Conservation (phyloP, 306 rosid species). For the Datisca glomerata region DNA sequence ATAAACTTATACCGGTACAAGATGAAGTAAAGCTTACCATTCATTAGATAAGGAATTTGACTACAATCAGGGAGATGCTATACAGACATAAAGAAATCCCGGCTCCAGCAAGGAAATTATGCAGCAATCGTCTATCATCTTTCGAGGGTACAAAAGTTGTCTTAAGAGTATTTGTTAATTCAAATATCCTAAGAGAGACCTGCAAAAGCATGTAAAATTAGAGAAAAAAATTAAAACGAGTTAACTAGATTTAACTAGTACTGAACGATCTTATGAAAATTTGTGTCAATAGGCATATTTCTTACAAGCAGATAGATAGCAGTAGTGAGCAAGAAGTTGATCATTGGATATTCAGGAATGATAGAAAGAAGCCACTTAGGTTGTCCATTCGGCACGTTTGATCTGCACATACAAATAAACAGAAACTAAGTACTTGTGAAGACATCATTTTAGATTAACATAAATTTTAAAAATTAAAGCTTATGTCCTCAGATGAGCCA, state of each 20-base stretch:
- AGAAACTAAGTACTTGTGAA: too few relatives aligned
- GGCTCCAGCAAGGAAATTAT: constrained; percentile 64
- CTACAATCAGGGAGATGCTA: constrained; percentile 44
- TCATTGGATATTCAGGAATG: constrained; percentile 85
- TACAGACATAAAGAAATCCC: constrained; percentile 48
- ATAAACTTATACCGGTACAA: not conserved
- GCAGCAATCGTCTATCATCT: constrained; percentile 70
- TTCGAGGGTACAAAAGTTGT: constrained; percentile 69
- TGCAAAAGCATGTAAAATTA: constrained; percentile 25
- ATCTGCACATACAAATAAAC: constrained; percentile 36
- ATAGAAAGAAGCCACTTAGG: constrained; percentile 99
- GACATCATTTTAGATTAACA: too few relatives aligned
- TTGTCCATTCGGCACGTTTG: constrained; percentile 88
- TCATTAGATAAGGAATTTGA: constrained; percentile 48
- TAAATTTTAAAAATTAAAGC: too few relatives aligned
- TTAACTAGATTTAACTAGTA: too few relatives aligned
- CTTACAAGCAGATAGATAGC: constrained; percentile 76
- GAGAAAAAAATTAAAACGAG: too few relatives aligned
- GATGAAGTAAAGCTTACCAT: constrained; percentile 32
- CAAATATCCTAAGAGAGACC: constrained; percentile 87
- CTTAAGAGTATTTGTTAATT: constrained; percentile 81
- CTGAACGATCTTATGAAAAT: too few relatives aligned
- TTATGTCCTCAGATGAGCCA: too few relatives aligned
- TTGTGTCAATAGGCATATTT: too few relatives aligned
- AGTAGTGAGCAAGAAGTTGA: constrained; percentile 91